Evolutionary conservation across 257 asterid species (phyloP).

Genomic region (Solanum virginianum): DNA sequence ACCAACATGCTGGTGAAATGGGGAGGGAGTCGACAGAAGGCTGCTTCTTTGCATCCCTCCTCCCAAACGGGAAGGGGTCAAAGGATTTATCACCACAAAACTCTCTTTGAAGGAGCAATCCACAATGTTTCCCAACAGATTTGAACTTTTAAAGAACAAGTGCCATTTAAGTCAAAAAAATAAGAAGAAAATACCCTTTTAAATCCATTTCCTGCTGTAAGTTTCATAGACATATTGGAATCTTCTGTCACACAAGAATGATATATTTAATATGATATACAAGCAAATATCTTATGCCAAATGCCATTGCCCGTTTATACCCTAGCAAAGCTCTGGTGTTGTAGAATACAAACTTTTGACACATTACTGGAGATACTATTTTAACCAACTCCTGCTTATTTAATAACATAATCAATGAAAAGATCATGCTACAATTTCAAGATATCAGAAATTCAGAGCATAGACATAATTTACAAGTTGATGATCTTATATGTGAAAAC

Average conservation of each 20-base stretch:
- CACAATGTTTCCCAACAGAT: background rate
- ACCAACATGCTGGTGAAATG: background rate
- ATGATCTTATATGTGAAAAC: background rate
- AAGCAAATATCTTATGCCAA: background rate
- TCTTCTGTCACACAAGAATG: background rate
- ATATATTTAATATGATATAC: background rate
- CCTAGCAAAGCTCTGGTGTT: background rate
- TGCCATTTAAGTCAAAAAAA: background rate
- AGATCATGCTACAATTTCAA: background rate
- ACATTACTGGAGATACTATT: background rate
- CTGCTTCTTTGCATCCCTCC: background rate
- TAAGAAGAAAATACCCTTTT: background rate
- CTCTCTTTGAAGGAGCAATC: background rate
- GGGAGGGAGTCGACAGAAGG: background rate
- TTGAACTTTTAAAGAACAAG: background rate
- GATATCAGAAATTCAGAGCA: background rate
- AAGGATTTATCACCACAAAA: background rate
- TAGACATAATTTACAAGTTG: background rate
- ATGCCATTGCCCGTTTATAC: background rate
- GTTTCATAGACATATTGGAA: background rate
- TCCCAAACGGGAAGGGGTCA: background rate
- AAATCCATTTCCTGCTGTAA: background rate
- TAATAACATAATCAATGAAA: background rate
- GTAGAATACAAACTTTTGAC: background rate
- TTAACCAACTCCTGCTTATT: background rate